A percentile compares a stretch with the other conserved stretches of the same genome.
Conservation (phyloP, 352 stramenopile species). For the Hyaloperonospora brassicae region DNA sequence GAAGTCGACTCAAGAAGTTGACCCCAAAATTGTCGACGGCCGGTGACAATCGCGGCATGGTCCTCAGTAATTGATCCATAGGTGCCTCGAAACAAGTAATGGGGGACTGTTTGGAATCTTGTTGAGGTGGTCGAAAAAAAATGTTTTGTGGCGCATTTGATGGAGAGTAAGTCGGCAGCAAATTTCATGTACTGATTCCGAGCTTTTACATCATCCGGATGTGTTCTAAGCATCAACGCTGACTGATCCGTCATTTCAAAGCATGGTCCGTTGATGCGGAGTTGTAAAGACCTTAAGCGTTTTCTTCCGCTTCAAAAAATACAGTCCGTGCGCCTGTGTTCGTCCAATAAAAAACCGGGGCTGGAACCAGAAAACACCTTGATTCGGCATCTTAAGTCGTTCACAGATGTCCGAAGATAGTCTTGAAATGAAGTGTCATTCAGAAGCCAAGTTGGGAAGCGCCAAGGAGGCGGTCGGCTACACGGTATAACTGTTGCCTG, state of each 20-base stretch:
- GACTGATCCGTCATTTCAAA: slow-evolving; percentile 1
- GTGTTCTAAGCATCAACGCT: background rate
- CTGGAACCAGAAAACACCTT: slow-evolving; percentile 5
- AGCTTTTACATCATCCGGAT: slow-evolving; percentile 1
- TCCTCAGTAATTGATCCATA: slow-evolving; percentile 4
- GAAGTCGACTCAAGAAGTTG: background rate
- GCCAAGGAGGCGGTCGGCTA: background rate
- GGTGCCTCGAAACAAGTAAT: slow-evolving; percentile 2
- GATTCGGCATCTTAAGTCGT: background rate
- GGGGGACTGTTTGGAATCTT: slow-evolving; percentile 4
- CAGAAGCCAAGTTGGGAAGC: slow-evolving; percentile 6
- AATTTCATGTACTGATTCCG: slow-evolving; percentile 12
- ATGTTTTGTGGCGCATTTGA: slow-evolving; percentile 5
- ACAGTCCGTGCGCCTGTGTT: background rate
- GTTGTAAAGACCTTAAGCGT: slow-evolving; percentile 8
- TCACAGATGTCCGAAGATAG: background rate
- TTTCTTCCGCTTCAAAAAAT: background rate
- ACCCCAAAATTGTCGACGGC: slow-evolving; percentile 1
- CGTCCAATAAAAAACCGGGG: background rate
- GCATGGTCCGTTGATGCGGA: background rate
- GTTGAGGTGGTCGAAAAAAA: slow-evolving; percentile 12
- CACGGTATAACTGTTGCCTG: slow-evolving; percentile 6
- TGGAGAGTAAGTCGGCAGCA: slow-evolving; percentile 9
- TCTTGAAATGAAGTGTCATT: background rate
- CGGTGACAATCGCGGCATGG: background rate